Evolutionary conservation across 2,329 filamentous ascomycete species (phyloP), one percentile per base, ranked within the genome.

Genomic region (Dactylella cylindrospora): DNA sequence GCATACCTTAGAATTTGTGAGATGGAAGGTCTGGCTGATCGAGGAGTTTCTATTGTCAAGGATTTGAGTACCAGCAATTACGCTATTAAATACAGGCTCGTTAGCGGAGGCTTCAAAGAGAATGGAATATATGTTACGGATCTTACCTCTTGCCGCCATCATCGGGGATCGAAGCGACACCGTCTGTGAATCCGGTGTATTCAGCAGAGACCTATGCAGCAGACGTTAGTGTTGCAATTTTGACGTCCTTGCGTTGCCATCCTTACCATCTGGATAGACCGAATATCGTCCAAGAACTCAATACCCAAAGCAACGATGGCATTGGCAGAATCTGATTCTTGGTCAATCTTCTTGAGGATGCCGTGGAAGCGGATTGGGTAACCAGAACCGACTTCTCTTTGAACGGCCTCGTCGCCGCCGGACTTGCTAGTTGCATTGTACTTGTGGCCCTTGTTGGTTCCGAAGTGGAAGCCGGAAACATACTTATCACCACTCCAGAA

Each of bases 21-120:
- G 31, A 12, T 57, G 52, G 17, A 60, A 60, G 19, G 45, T 60
- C 25, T 60, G 54, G 26, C 46, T 45, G 25, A 60, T 52, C 6
- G 45, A 45, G 5, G 54, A 60, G 33, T 60, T 60, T 22, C 54
- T 33, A 22, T 60, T 60, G 19, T 60, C 54, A 3, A 60, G 46
- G 25, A 60, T 60, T 29, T 60, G 54, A 3, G 46, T 52, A 32
- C 54, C 54, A 8, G 49, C 23, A n/a, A 60, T 60, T 17, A 52
- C 28, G 32, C 54, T 60, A 39, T 59, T 9, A 9, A n/a, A 22
- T 9, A 15, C n/a, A 17, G 15, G 12, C 7, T 9, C 20, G 13
- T 28, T 12, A 32, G n/a, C 32, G 2, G 9, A 2, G 10, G 10
- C 32, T 9, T 25, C 5, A 32, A 32, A 17, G 15, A 15, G 12